Percentiles rank a stretch among this genome's conserved stretches.
These are phyloP conservation scores for Fraxinus sp. DNA, from an alignment of 305 asterid species.

Conservation along the genomic window DNA sequence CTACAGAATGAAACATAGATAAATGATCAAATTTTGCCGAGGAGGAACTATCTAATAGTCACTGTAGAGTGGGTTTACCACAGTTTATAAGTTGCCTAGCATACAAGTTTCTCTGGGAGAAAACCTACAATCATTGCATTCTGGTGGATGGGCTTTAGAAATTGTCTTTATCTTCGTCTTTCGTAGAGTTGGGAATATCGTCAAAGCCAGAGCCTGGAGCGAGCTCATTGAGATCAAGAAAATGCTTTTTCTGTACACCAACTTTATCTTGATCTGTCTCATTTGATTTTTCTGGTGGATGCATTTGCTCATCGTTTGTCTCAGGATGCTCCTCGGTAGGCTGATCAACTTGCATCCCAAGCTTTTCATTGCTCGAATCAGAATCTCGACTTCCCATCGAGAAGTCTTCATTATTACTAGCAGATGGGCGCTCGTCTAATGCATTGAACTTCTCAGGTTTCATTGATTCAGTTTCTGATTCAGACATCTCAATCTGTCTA, in stretches of 20 bases:
- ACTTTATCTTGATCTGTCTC: constrained; percentile 45
- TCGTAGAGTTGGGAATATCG: constrained; percentile 61
- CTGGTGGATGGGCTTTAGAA: constrained; percentile 33
- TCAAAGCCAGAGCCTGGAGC: constrained; percentile 92
- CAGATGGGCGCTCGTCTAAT: constrained; percentile 41
- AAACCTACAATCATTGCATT: constrained; percentile 20
- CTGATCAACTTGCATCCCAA: constrained; percentile 37
- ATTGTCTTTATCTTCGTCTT: constrained; percentile 50
- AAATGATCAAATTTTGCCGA: constrained; percentile 18
- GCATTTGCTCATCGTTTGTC: constrained; percentile 35
- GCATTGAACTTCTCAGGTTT: constrained; percentile 49
- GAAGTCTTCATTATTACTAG: constrained; percentile 46
- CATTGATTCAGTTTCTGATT: constrained; percentile 59
- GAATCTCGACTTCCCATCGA: constrained; percentile 56
- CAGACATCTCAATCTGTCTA: constrained; percentile 72
- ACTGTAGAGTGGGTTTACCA: constrained; percentile 38
- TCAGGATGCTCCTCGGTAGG: constrained; percentile 39
- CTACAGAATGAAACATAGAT: constrained; percentile 16
- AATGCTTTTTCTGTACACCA: constrained; percentile 54
- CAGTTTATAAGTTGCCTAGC: constrained; percentile 28
- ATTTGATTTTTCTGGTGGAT: constrained; percentile 36
- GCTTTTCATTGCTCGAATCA: constrained; percentile 41
- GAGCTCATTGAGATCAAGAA: constrained; percentile 95
- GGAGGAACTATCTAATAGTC: constrained; percentile 42
- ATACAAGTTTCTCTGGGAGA: constrained; percentile 41